Evolutionary conservation across 2,329 filamentous ascomycete species (phyloP).

Genomic region (Aspergillus brasiliensis): DNA sequence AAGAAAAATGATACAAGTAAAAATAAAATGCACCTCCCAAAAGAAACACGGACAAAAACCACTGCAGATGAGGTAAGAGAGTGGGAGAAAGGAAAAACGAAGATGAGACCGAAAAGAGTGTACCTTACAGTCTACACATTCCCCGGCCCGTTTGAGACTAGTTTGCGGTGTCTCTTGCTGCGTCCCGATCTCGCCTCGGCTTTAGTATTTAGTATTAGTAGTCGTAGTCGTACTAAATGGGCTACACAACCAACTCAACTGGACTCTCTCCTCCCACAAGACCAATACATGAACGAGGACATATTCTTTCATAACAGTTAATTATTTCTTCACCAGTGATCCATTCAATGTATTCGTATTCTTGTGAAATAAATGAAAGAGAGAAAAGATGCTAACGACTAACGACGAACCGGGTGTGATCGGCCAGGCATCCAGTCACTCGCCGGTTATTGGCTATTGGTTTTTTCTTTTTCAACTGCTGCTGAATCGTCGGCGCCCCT

Average conservation of each 20-base stretch:
- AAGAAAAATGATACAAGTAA: no score
- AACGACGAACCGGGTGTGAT: not conserved
- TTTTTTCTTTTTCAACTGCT: not conserved
- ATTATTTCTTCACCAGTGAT: no score
- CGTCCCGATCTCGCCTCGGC: not conserved
- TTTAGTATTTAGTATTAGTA: no score
- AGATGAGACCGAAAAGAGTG: not conserved
- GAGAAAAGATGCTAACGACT: conserved; percentile 3
- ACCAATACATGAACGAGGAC: no score
- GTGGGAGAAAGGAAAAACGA: not conserved
- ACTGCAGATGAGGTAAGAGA: not conserved
- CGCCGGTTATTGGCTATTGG: not conserved
- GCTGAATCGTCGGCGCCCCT: not conserved
- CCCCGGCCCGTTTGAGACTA: not conserved
- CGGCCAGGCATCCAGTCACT: not conserved
- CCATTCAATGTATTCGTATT: no score
- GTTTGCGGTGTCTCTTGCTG: not conserved
- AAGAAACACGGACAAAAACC: no score
- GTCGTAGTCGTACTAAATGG: no score
- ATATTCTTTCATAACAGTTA: no score
- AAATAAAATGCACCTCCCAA: no score
- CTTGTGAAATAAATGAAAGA: conserved; percentile 9
- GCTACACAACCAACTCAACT: no score
- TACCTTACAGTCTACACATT: not conserved
- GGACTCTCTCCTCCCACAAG: no score